These are phyloP conservation scores for Kernera saxatilis DNA, from an alignment of 345 rosid species.

Conservation along the genomic window DNA sequence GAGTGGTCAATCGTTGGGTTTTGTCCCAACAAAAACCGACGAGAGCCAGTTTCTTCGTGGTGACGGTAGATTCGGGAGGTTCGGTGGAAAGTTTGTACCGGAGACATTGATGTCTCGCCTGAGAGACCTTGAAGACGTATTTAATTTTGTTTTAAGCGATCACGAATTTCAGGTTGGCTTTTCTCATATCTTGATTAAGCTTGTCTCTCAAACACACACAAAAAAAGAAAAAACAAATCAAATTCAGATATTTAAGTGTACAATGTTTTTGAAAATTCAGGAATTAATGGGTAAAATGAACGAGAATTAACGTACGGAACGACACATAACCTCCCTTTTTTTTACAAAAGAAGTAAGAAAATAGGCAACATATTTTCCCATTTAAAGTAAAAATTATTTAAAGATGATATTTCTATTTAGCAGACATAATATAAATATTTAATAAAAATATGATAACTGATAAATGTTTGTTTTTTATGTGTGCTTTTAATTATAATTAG, in stretches of 20 bases:
- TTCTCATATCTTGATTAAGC: neutral
- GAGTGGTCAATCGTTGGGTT: neutral
- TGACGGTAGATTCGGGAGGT: conserved; percentile 46
- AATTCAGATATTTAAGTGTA: too few species aligned
- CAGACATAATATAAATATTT: neutral
- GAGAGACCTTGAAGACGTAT: conserved; percentile 55
- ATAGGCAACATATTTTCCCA: too few species aligned
- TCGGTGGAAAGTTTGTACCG: conserved; percentile 80
- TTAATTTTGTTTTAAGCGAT: conserved; percentile 39
- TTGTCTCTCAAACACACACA: too few species aligned
- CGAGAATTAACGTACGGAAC: neutral
- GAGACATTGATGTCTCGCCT: conserved; percentile 54
- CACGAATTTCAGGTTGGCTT: conserved; percentile 57
- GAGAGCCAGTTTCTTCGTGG: neutral
- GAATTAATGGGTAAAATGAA: neutral
- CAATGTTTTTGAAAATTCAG: too few species aligned
- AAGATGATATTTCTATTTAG: neutral
- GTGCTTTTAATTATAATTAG: conserved; percentile 20
- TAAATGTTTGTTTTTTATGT: neutral
- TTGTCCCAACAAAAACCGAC: conserved; percentile 10
- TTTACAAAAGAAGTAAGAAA: neutral
- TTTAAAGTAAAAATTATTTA: neutral
- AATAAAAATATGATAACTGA: neutral
- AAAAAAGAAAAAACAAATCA: too few species aligned
- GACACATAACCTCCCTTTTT: neutral